Evolutionary conservation across 1,284 basidiomycete species (phyloP).

Genomic region (Irpex lacteus): DNA sequence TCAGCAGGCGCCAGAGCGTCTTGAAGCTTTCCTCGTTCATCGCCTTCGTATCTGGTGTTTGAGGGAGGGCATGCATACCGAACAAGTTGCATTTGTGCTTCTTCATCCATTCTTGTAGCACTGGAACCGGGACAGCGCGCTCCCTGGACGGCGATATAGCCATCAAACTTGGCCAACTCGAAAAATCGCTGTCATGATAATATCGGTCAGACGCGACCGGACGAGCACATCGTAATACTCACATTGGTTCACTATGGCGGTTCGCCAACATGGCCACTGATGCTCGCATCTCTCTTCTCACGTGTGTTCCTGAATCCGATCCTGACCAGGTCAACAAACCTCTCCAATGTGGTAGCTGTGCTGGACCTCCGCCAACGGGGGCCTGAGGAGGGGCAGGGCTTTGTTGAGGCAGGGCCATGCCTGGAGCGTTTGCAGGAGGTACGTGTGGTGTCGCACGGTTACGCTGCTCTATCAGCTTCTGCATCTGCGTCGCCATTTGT

Average conservation of each 20-base stretch:
- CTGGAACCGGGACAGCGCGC: constrained; percentile 31
- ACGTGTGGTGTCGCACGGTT: constrained; percentile 21
- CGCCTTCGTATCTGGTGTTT: constrained; percentile 15
- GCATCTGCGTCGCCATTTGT: constrained; percentile 42
- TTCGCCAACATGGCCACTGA: constrained; percentile 28
- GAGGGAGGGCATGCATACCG: constrained; percentile 17
- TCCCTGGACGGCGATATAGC: constrained; percentile 42
- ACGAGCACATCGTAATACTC: neutral
- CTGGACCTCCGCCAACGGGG: neutral
- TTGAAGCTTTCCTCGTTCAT: constrained; percentile 40
- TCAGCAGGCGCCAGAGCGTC: constrained; percentile 39
- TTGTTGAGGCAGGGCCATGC: neutral
- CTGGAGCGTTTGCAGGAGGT: constrained; percentile 1
- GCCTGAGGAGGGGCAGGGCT: constrained; percentile 12
- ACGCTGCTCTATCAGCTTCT: constrained; percentile 48
- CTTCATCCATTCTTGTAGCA: constrained; percentile 51
- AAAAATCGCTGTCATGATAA: constrained; percentile 36
- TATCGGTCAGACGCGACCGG: constrained; percentile 3
- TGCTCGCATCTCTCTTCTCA: constrained; percentile 42
- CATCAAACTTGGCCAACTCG: constrained; percentile 54
- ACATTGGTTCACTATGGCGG: neutral
- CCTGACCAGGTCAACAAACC: constrained; percentile 51
- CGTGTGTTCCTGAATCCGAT: constrained; percentile 35
- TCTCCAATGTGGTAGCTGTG: constrained; percentile 37
- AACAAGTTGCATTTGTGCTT: constrained; percentile 26